These are phyloP conservation scores for Aureobasidium zeae DNA, from an alignment of 2,329 filamentous ascomycete species.

Conservation along the genomic window DNA sequence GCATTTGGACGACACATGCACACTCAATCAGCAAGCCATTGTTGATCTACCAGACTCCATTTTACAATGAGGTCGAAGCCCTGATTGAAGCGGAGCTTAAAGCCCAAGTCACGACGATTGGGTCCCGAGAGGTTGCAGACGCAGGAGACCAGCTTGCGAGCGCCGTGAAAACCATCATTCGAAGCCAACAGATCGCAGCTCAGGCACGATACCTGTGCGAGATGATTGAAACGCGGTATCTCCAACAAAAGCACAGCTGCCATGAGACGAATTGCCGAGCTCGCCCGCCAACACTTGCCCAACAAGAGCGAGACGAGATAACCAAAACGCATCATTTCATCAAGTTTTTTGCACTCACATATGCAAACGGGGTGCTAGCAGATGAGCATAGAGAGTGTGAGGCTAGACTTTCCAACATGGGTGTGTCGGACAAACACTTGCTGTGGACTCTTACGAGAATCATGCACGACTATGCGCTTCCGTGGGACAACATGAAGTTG, in stretches of 20 bases:
- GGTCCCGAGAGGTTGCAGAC: too few relatives aligned
- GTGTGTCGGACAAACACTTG: background rate
- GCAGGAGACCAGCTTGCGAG: background rate
- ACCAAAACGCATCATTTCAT: conserved; percentile 8
- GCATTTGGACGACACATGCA: conserved; percentile 1
- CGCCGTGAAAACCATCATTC: background rate
- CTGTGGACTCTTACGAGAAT: background rate
- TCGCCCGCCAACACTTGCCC: background rate
- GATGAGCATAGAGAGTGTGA: background rate
- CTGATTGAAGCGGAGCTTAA: background rate
- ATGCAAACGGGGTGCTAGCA: background rate
- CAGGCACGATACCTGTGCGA: conserved; percentile 9
- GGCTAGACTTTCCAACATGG: background rate
- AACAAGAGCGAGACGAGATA: background rate
- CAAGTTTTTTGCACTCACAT: background rate
- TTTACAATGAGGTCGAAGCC: background rate
- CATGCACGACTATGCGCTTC: conserved; percentile 11
- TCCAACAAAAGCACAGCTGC: conserved; percentile 8
- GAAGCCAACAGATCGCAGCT: background rate
- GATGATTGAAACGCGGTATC: conserved; percentile 7
- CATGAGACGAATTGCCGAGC: conserved; percentile 9
- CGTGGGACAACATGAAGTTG: conserved; percentile 10
- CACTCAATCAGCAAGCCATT: background rate
- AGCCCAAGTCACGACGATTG: too few relatives aligned
- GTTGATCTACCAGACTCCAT: background rate